phyloP scores from a whole-genome alignment of 2,329 filamentous ascomycete genomes.

The Hymenoscyphus linearis region DNA sequence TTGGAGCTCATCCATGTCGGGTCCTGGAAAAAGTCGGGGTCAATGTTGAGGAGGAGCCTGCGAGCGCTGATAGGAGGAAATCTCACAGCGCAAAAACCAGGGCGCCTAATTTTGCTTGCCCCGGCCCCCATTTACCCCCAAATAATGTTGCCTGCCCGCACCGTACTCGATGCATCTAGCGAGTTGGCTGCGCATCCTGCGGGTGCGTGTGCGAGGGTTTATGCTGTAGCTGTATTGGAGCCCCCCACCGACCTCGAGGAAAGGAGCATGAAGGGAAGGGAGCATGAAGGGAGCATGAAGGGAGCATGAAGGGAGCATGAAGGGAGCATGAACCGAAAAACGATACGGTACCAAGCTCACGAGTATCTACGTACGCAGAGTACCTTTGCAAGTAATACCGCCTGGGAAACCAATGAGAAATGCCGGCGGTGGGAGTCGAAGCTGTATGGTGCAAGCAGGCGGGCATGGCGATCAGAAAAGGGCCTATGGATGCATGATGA shows the following conservation, averaged over 20 bases:
- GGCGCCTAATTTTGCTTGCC: conserved; percentile 22
- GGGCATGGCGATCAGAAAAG: background rate
- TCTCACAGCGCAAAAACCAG: conserved; percentile 10
- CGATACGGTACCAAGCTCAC: background rate
- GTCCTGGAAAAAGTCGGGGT: conserved; percentile 1
- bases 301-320: too few species aligned
- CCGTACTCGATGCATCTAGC: background rate
- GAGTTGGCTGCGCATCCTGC: background rate
- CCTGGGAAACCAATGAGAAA: conserved; percentile 9
- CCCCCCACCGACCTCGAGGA: background rate
- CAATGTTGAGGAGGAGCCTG: conserved; percentile 5
- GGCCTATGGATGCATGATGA: conserved; percentile 7
- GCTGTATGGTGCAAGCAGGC: background rate
- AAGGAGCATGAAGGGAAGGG: background rate
- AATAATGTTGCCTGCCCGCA: background rate
- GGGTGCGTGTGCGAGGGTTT: background rate
- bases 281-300: too few species aligned
- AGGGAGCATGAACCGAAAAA: background rate
- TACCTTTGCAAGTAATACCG: background rate
- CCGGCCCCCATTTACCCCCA: background rate
- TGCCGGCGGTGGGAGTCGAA: conserved; percentile 5
- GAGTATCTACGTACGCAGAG: too few species aligned
- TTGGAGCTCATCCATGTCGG: background rate
- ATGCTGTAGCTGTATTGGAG: conserved; percentile 7
- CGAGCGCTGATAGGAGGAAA: conserved; percentile 20